These are phyloP conservation scores for Spirogloea muscicola DNA, from an alignment of 139 green algal genomes.

Conservation along the genomic window DNA sequence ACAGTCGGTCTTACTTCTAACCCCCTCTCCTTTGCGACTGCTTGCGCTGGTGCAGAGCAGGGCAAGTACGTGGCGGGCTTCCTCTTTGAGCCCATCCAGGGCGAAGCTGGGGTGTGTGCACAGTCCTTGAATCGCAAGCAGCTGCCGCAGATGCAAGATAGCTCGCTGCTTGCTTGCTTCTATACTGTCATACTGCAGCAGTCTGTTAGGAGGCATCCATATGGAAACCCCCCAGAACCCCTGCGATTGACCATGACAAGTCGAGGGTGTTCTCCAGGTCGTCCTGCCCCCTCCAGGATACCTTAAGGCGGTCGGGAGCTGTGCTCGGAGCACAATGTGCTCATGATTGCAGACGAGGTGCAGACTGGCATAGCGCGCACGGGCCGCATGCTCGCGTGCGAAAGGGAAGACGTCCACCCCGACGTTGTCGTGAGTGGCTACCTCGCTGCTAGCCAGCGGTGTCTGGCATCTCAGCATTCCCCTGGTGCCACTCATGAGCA, in stretches of 20 bases:
- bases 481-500: no score
- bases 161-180: no score
- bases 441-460: not conserved
- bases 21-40: no score
- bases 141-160: no score
- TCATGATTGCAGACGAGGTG: conserved; percentile 90
- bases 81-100: conserved; percentile 98
- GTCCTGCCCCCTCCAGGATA: conserved; percentile 91
- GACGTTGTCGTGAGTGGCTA: conserved; percentile 77
- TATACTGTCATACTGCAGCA: no score
- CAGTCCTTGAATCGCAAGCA: no score
- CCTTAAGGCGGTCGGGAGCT: conserved; percentile 68
- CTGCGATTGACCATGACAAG: no score
- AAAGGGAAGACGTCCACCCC: conserved; percentile 81
- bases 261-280: conserved; percentile 51
- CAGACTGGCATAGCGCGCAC: conserved; percentile 76
- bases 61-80: conserved; percentile 88
- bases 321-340: conserved; percentile 62
- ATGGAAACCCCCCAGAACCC: no score
- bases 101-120: conserved; percentile 71
- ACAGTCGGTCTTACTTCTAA: no score
- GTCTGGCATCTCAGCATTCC: no score
- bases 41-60: no score
- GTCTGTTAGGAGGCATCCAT: no score
- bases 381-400: conserved; percentile 76